Conservation (phyloP, 2,329 filamentous ascomycete genomes). For the Colletotrichum neosansevieriae region DNA sequence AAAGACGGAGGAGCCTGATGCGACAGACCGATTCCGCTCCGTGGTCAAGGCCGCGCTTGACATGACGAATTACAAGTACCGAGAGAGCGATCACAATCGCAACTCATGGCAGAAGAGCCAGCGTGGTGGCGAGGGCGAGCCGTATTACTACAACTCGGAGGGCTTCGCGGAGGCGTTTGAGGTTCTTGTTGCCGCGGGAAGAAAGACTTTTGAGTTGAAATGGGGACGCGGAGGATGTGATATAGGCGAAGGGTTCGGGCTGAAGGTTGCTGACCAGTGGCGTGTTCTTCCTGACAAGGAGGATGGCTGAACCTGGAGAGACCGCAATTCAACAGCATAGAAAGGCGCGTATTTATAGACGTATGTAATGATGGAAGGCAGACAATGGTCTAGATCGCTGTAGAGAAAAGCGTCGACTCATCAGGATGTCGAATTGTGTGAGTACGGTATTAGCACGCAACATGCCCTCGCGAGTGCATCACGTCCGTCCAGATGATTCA, state of each 20-base stretch:
- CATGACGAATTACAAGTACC: constrained; percentile 59
- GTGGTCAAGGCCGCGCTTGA: constrained; percentile 44
- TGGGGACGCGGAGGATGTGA: constrained; percentile 61
- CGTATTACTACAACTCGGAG: constrained; percentile 62
- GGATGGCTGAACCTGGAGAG: not conserved
- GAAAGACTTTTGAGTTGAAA: constrained; percentile 56
- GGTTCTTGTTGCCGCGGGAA: constrained; percentile 59
- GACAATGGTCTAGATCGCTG: too few species aligned
- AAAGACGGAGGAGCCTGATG: constrained; percentile 27
- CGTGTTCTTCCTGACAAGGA: constrained; percentile 53
- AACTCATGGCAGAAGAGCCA: constrained; percentile 67
- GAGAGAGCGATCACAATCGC: constrained; percentile 50
- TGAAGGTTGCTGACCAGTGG: constrained; percentile 60
- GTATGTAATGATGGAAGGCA: too few species aligned
- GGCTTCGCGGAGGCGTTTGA: constrained; percentile 59
- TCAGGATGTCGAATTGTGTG: too few species aligned
- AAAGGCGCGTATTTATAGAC: too few species aligned
- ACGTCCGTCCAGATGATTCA: too few species aligned
- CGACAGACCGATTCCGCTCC: constrained; percentile 34
- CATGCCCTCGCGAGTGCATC: too few species aligned
- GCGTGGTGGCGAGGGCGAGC: constrained; percentile 63
- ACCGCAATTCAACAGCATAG: too few species aligned
- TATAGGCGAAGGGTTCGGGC: constrained; percentile 50
- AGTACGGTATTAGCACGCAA: too few species aligned
- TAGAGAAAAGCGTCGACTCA: too few species aligned